phyloP scores from a whole-genome alignment of 2,329 filamentous ascomycete species.

The Didymella sp. region DNA sequence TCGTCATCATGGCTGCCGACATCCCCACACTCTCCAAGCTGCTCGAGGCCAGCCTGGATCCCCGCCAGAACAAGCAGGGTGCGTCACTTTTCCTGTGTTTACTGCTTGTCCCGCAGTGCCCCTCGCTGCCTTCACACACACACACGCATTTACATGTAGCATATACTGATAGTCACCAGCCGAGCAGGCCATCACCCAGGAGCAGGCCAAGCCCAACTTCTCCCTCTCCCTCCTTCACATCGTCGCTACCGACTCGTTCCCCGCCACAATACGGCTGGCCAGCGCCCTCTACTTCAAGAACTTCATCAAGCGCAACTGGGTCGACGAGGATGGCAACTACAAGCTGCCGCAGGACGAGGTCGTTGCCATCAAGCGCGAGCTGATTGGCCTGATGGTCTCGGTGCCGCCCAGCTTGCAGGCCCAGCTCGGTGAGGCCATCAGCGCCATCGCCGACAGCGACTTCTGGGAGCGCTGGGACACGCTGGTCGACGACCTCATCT shows the following conservation, averaged over 20 bases:
- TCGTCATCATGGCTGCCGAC: conserved; percentile 63
- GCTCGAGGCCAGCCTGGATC: conserved; percentile 89
- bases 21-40: conserved; percentile 75
- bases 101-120: conserved; percentile 14
- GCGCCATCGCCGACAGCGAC: conserved; percentile 95
- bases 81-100: conserved; percentile 42
- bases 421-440: conserved; percentile 95
- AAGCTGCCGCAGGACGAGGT: conserved; percentile 86
- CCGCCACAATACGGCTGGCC: conserved; percentile 80
- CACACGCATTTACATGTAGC: not conserved
- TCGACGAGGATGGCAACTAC: conserved; percentile 93
- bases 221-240: conserved; percentile 87
- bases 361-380: conserved; percentile 86
- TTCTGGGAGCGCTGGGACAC: conserved; percentile 97
- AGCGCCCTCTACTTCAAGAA: conserved; percentile 98
- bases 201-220: conserved; percentile 85
- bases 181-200: conserved; percentile 77
- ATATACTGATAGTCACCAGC: conserved; percentile 61
- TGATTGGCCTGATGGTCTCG: conserved; percentile 95
- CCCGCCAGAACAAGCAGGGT: conserved; percentile 89
- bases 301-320: conserved; percentile 93
- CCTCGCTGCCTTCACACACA: conserved; percentile 2
- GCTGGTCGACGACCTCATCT: conserved; percentile 91
- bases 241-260: conserved; percentile 75
- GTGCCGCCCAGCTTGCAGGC: conserved; percentile 87